Conservation (phyloP, 768 basidiomycete species). For the Mycena alexandri region DNA sequence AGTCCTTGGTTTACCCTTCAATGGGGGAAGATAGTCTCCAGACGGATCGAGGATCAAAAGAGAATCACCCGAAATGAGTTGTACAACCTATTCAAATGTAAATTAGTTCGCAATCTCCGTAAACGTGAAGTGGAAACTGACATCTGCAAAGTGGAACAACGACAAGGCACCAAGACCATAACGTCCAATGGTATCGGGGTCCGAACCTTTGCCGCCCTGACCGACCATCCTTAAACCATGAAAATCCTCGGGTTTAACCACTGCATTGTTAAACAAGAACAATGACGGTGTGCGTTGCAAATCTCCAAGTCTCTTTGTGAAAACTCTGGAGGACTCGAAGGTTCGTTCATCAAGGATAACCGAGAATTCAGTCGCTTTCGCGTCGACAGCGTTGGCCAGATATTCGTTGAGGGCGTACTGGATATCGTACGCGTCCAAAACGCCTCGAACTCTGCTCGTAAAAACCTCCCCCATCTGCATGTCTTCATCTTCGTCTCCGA, state of each 20-base stretch:
- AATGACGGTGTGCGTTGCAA: slow-evolving; percentile 38
- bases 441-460: slow-evolving; percentile 39
- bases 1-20: slow-evolving; percentile 28
- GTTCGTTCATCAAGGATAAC: slow-evolving; percentile 37
- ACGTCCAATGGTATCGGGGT: slow-evolving; percentile 43
- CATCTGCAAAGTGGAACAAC: slow-evolving; percentile 48
- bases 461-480: slow-evolving; percentile 46
- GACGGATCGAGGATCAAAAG: slow-evolving; percentile 47
- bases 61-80: slow-evolving; percentile 40
- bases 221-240: slow-evolving; percentile 44
- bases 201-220: slow-evolving; percentile 41
- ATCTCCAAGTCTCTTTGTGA: slow-evolving; percentile 21
- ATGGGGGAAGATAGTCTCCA: slow-evolving; percentile 38
- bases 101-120: not conserved
- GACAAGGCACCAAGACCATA: slow-evolving; percentile 48
- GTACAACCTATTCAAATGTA: slow-evolving; percentile 37
- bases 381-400: slow-evolving; percentile 49
- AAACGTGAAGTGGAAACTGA: slow-evolving; percentile 14
- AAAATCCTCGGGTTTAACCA: slow-evolving; percentile 44
- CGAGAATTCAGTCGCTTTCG: slow-evolving; percentile 39
- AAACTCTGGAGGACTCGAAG: slow-evolving; percentile 27
- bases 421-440: slow-evolving; percentile 41
- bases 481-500: slow-evolving; percentile 35
- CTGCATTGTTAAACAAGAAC: slow-evolving; percentile 44
- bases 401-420: slow-evolving; percentile 44